Conservation (phyloP, 2,329 filamentous ascomycete species). For the Aureobasidium uvarum region DNA sequence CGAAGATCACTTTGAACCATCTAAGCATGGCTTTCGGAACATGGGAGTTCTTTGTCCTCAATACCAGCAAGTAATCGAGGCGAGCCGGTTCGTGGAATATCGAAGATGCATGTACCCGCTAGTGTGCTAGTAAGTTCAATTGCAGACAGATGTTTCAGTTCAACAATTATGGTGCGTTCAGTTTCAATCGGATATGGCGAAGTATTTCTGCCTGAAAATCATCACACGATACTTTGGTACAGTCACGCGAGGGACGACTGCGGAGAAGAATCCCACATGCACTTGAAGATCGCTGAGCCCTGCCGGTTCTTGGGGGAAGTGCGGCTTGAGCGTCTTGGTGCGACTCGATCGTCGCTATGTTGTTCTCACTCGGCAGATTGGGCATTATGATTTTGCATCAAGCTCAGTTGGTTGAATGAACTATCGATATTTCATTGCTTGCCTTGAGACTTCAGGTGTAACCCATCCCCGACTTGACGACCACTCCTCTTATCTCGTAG, state of each 20-base stretch:
- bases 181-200: not conserved
- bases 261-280: not conserved
- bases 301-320: not conserved
- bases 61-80: not conserved
- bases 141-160: not conserved
- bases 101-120: not conserved
- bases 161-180: not conserved
- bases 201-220: conserved; percentile 7
- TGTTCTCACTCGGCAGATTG: not conserved
- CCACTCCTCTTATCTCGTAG: not conserved
- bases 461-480: not conserved
- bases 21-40: not conserved
- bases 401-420: not conserved
- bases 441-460: not conserved
- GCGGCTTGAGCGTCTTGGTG: not conserved
- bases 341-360: not conserved
- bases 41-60: not conserved
- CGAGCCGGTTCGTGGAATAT: not conserved
- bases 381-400: not conserved
- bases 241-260: not conserved
- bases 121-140: not conserved
- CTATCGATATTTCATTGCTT: not conserved
- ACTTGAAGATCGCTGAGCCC: not conserved
- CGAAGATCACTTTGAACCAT: conserved; percentile 2
- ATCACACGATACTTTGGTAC: conserved; percentile 7